Conservation (phyloP, 2,329 filamentous ascomycete genomes). For the Cladophialophora psammophila region DNA sequence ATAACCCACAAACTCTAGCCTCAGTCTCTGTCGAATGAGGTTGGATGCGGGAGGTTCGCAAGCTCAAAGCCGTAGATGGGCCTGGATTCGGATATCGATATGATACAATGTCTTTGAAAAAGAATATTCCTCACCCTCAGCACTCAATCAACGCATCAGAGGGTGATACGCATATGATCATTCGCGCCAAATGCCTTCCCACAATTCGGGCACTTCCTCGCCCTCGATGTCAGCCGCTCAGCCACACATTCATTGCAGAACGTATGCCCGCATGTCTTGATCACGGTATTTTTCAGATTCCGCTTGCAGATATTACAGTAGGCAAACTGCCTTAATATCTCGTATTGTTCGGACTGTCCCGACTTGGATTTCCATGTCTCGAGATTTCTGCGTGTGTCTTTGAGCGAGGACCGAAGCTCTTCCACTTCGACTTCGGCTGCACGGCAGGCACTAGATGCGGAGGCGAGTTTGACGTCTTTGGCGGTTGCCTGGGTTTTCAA, state of each 20-base stretch:
- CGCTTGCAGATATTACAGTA: slow-evolving; percentile 92
- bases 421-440: slow-evolving; percentile 76
- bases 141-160: slow-evolving; percentile 38
- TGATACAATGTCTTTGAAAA: slow-evolving; percentile 4
- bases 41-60: neutral
- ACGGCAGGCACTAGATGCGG: slow-evolving; percentile 68
- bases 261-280: slow-evolving; percentile 93
- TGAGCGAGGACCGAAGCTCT: slow-evolving; percentile 76
- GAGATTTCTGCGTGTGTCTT: slow-evolving; percentile 80
- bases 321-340: slow-evolving; percentile 58
- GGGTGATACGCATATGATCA: slow-evolving; percentile 76
- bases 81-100: neutral
- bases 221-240: slow-evolving; percentile 84
- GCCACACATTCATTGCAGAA: slow-evolving; percentile 93
- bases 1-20: neutral
- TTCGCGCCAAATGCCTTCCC: slow-evolving; percentile 88
- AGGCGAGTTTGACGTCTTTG: slow-evolving; percentile 74
- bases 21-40: neutral
- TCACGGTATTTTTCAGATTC: slow-evolving; percentile 90
- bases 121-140: neutral
- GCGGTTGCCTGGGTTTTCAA: slow-evolving; percentile 75
- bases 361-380: slow-evolving; percentile 74
- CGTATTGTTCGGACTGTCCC: slow-evolving; percentile 40
- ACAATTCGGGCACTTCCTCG: slow-evolving; percentile 95
- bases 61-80: neutral